These are phyloP conservation scores for Leishmania gerbilli DNA, from an alignment of 208 protist genomes.

Conservation along the genomic window DNA sequence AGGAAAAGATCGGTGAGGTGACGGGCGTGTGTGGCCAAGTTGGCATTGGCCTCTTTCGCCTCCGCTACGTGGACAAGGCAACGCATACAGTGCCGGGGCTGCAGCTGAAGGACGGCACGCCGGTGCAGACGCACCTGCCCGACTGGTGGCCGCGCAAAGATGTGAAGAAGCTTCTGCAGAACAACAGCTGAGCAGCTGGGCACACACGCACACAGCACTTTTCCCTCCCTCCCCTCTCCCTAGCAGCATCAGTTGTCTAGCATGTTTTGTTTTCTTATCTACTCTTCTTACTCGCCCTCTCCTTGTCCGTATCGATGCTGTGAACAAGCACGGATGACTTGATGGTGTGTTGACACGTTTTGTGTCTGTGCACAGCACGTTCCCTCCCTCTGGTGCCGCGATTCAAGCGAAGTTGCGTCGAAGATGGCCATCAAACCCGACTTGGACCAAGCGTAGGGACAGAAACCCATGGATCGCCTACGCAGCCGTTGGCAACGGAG, in stretches of 20 bases:
- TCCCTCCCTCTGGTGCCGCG: background rate
- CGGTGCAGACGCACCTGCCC: conserved; percentile 47
- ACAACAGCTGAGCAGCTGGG: conserved; percentile 24
- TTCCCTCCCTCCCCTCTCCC: background rate
- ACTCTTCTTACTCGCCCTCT: background rate
- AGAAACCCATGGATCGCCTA: background rate
- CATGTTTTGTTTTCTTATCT: background rate
- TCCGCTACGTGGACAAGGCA: conserved; percentile 69
- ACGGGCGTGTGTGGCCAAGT: conserved; percentile 43
- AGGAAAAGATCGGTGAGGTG: conserved; percentile 71
- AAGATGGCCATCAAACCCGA: background rate
- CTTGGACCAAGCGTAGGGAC: background rate
- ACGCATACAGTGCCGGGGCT: conserved; percentile 51
- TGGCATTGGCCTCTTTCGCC: conserved; percentile 68
- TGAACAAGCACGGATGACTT: background rate
- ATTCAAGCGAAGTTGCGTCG: background rate
- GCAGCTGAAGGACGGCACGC: conserved; percentile 38
- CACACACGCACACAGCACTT: background rate
- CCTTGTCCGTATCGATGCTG: background rate
- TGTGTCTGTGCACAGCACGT: background rate
- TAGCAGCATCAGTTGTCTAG: background rate
- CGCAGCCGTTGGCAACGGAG: background rate
- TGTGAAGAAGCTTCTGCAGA: conserved; percentile 73
- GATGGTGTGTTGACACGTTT: background rate
- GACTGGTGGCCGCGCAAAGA: conserved; percentile 78